Evolutionary conservation across 208 protist species (phyloP).

Genomic region (Porcisia deanei): DNA sequence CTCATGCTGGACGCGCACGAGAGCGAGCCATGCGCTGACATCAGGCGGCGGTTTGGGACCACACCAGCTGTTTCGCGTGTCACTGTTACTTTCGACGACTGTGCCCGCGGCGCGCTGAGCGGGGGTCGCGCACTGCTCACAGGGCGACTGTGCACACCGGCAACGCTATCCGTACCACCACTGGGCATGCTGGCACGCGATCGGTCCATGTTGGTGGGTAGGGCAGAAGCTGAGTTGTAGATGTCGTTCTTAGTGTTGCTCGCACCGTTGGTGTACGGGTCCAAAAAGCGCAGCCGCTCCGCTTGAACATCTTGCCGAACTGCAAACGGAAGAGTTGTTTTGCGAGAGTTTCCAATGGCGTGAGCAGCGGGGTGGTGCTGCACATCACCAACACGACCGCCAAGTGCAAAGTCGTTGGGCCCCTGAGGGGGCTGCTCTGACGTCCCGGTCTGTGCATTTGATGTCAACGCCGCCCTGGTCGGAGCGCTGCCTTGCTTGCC

Average conservation of each 20-base stretch:
- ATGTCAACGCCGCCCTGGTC: neutral
- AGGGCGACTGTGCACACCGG: conserved; percentile 15
- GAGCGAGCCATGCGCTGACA: conserved; percentile 25
- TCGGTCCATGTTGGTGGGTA: conserved; percentile 4
- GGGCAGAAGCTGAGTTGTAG: conserved; percentile 15
- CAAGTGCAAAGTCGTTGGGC: conserved; percentile 72
- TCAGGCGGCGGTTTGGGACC: conserved; percentile 57
- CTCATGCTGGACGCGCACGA: conserved; percentile 24
- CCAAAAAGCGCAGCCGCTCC: conserved; percentile 73
- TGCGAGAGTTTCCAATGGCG: conserved; percentile 66
- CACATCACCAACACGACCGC: conserved; percentile 70
- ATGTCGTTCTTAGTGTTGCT: conserved; percentile 37
- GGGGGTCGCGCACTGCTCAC: conserved; percentile 16
- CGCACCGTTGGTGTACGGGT: conserved; percentile 51
- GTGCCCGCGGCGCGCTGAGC: conserved; percentile 15
- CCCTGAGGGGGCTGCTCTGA: neutral
- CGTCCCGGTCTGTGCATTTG: neutral
- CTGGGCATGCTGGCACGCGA: conserved; percentile 20
- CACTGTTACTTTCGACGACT: conserved; percentile 41
- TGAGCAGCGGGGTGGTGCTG: conserved; percentile 72
- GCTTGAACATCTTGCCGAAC: conserved; percentile 71
- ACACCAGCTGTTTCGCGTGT: conserved; percentile 71
- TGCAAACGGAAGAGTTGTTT: conserved; percentile 60
- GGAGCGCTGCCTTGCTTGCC: neutral
- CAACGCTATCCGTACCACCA: conserved; percentile 8